A percentile compares a stretch with the other conserved stretches of the same genome.
Evolutionary conservation across 2,329 filamentous ascomycete genomes (phyloP).

Genomic region (Mycosphaerella sp.): DNA sequence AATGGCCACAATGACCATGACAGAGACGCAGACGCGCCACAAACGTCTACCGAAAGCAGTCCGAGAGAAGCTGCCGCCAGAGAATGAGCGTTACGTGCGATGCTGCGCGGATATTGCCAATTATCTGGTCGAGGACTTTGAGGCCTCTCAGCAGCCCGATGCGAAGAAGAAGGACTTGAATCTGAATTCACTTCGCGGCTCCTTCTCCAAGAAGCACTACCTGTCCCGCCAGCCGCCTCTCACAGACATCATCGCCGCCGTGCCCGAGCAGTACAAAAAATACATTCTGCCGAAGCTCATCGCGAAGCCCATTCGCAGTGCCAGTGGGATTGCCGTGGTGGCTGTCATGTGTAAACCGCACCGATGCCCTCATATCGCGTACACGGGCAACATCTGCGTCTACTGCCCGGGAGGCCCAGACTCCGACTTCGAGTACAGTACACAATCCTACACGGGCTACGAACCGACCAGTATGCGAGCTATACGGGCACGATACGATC

Average conservation of each 20-base stretch:
- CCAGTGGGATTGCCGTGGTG: constrained; percentile 94
- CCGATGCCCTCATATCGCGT: constrained; percentile 93
- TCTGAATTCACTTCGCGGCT: constrained; percentile 77
- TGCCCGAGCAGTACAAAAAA: constrained; percentile 99
- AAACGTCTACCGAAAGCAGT: constrained; percentile 38
- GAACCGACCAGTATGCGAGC: constrained; percentile 98
- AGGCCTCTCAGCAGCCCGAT: constrained; percentile 66
- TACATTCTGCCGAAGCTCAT: constrained; percentile 95
- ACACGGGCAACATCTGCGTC: constrained; percentile 97
- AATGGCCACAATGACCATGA: constrained; percentile 57
- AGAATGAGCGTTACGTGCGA: constrained; percentile 89
- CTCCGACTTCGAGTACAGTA: constrained; percentile 98
- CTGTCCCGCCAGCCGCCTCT: constrained; percentile 81
- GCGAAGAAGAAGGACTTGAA: constrained; percentile 81
- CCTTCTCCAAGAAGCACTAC: constrained; percentile 87
- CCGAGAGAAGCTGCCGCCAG: constrained; percentile 66
- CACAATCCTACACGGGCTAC: constrained; percentile 97
- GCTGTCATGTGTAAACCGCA: constrained; percentile 99
- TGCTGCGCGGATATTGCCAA: constrained; percentile 95
- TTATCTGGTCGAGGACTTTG: constrained; percentile 88
- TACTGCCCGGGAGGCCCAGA: constrained; percentile 97
- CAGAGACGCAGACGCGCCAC: constrained; percentile 54
- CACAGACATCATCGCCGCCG: constrained; percentile 94
- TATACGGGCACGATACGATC: constrained; percentile 93
- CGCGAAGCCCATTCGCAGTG: constrained; percentile 92